Base-by-base conservation (phyloP, 345 rosid species). In the Brassica napus region DNA sequence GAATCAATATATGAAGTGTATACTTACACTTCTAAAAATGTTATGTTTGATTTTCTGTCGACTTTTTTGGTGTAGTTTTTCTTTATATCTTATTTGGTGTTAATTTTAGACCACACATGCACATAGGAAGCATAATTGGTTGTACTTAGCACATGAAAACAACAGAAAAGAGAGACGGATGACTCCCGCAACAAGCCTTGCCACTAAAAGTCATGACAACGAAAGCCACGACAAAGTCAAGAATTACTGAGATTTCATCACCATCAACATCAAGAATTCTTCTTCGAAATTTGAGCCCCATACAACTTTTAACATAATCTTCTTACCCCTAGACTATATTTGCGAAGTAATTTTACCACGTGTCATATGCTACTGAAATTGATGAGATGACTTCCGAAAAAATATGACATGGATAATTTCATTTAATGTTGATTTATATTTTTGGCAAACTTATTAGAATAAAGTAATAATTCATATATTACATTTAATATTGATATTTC, bases 171-270 rank as follows among this genome's bases (percentile, higher is more conserved):
- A 16, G 78, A 73, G 82, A 69, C 82, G 75, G 69, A 37, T 6
- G 26, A 68, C 30, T 30, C 1, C 62, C 62, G n/a, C 18, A 49
- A 79, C 66, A 64, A 68, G 32, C 8, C 64, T 57, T 47, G 31
- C 69, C 52, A 32, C 39, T 15, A 60, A 52, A 60, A 79, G 75
- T 74, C 79, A 68, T 35, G 79, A 74, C 68, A 74, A 79, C 68
- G 70, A 61, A 61, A 52, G 35, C 14, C 70, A 67, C 4, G 60
- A 58, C 52, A 68, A 52, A 26, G 75, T 62, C 57, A 55, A 11
- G 39, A n/a, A 63, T 1, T 30, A 63, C 4, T 30, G 73, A 79
- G 39, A 44, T 79, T 72, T 72, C 69, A 67, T 59, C n/a, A 73
- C 39, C 32, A 66, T 59, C 63, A 47, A 39, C 57, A 64, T 65